These are phyloP conservation scores for Omphalotus olearius DNA, from an alignment of 1,284 basidiomycete genomes.

Conservation along the genomic window DNA sequence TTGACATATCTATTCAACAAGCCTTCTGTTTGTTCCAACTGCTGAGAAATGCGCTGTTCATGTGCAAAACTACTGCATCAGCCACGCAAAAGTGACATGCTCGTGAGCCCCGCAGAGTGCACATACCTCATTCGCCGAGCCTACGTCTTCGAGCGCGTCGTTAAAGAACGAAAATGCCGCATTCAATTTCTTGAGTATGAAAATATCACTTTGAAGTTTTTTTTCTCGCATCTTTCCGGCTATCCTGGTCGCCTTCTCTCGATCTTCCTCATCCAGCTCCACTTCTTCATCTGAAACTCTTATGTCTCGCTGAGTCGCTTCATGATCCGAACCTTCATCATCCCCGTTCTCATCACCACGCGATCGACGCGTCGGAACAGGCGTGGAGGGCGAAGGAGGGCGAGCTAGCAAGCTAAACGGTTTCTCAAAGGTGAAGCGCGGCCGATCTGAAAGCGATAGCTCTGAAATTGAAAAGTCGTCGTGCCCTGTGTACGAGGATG, in stretches of 20 bases:
- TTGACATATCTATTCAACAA: conserved; percentile 69
- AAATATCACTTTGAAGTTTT: conserved; percentile 66
- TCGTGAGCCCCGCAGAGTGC: not conserved
- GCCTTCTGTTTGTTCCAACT: conserved; percentile 65
- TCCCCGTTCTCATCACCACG: conserved; percentile 11
- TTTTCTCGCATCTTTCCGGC: conserved; percentile 51
- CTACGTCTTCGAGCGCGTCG: conserved; percentile 56
- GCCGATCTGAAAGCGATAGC: conserved; percentile 44
- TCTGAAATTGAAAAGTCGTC: conserved; percentile 63
- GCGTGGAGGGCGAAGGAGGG: conserved; percentile 17
- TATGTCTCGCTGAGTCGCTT: conserved; percentile 4
- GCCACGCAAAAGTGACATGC: too few relatives aligned
- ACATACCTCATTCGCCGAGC: conserved; percentile 64
- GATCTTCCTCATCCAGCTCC: not conserved
- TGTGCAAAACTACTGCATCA: conserved; percentile 5
- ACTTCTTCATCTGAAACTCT: too few relatives aligned
- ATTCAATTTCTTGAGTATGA: conserved; percentile 69
- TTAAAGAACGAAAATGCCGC: conserved; percentile 60
- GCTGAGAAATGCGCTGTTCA: conserved; percentile 54
- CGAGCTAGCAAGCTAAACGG: conserved; percentile 41
- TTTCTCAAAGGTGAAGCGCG: conserved; percentile 21
- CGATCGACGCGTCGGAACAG: conserved; percentile 14
- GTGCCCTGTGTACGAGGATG: conserved; percentile 33
- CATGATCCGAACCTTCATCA: conserved; percentile 2
- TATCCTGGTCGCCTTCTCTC: not conserved